Conservation (phyloP, 73 alveolate species). For the Durusdinium trenchii region DNA sequence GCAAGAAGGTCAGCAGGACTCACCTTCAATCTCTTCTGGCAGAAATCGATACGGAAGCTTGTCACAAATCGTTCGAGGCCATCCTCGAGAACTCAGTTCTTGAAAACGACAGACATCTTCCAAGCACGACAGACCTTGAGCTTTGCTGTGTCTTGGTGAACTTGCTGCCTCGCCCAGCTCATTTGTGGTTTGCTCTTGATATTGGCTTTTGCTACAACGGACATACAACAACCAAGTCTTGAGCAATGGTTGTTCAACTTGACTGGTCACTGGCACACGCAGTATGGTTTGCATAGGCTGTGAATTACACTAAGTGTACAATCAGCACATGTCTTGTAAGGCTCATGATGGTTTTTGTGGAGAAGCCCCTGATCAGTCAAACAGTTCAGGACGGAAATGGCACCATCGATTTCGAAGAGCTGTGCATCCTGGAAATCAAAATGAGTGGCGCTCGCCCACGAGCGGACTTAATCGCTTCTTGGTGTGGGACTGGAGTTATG, state of each 20-base stretch:
- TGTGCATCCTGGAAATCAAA: slow-evolving; percentile 82
- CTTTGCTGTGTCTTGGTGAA: no score
- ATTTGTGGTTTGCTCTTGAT: background rate
- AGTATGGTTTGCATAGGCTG: background rate
- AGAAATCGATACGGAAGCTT: slow-evolving; percentile 65
- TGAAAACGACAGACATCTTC: background rate
- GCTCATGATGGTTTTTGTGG: background rate
- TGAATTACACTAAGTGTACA: background rate
- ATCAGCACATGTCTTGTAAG: background rate
- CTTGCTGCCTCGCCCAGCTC: no score
- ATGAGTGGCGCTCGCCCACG: slow-evolving; percentile 95
- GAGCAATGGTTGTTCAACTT: no score
- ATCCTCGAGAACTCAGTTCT: background rate
- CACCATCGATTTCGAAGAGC: slow-evolving; percentile 77
- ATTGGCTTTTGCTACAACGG: background rate
- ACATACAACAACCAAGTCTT: no score
- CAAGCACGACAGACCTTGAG: no score
- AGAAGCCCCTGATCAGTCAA: background rate
- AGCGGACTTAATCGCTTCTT: slow-evolving; percentile 53
- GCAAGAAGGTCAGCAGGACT: slow-evolving; percentile 77
- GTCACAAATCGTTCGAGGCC: background rate
- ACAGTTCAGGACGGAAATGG: slow-evolving; percentile 61
- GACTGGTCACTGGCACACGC: background rate
- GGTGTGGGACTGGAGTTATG: background rate
- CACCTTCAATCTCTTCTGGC: slow-evolving; percentile 66